phyloP scores from a whole-genome alignment of 352 stramenopile genomes.

The Phytophthora ohioensis region DNA sequence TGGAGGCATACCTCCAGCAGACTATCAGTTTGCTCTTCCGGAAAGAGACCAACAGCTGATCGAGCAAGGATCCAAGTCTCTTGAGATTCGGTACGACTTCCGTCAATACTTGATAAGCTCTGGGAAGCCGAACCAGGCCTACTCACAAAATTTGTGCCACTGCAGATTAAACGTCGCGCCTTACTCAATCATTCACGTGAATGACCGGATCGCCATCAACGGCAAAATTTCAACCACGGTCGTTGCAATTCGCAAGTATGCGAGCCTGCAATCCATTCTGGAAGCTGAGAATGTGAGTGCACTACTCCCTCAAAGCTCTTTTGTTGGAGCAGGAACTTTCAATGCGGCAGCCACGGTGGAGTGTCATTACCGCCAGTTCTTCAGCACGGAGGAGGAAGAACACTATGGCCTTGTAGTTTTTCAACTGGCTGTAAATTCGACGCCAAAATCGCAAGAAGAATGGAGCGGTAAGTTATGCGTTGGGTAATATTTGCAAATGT shows the following conservation, averaged over 20 bases:
- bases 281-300: conserved; percentile 58
- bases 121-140: neutral
- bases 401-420: conserved; percentile 69
- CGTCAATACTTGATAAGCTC: neutral
- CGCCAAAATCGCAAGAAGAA: conserved; percentile 49
- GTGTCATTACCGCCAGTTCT: conserved; percentile 68
- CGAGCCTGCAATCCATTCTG: conserved; percentile 59
- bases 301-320: conserved; percentile 49
- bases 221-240: conserved; percentile 52
- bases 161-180: conserved; percentile 65
- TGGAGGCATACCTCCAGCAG: conserved; percentile 37
- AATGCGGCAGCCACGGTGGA: conserved; percentile 41
- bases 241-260: conserved; percentile 67
- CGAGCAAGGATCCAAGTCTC: conserved; percentile 58
- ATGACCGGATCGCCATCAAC: conserved; percentile 77
- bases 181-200: conserved; percentile 75
- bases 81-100: conserved; percentile 67
- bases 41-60: conserved; percentile 53
- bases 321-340: conserved; percentile 27
- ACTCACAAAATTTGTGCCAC: neutral
- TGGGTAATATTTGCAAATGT: neutral
- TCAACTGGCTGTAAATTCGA: conserved; percentile 44
- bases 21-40: conserved; percentile 69
- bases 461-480: conserved; percentile 53
- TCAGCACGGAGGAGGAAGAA: conserved; percentile 65